Conservation (phyloP, 164 flowering plant genomes). For the Tetrastigma voinierianum region DNA sequence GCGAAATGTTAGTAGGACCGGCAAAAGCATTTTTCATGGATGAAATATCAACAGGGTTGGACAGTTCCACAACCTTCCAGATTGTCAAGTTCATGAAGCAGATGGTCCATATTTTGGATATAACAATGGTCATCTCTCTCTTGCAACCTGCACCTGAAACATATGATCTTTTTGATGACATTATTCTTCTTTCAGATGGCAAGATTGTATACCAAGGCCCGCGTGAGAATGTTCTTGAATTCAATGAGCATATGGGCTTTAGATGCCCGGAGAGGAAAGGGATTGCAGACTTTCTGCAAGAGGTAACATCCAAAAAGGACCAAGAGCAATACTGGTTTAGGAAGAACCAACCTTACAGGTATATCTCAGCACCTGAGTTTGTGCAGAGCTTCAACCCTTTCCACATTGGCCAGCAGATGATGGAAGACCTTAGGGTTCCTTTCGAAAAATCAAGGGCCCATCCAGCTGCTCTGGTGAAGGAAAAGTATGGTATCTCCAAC, state of each 20-base stretch:
- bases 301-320: too few species aligned
- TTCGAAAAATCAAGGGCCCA: constrained; percentile 42
- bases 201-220: constrained; percentile 42
- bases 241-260: too few species aligned
- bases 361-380: constrained; percentile 24
- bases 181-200: constrained; percentile 56
- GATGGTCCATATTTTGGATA: constrained; percentile 59
- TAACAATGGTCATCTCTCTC: constrained; percentile 60
- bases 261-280: too few species aligned
- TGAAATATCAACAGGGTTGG: constrained; percentile 65
- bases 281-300: too few species aligned
- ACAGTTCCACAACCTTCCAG: constrained; percentile 65
- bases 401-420: constrained; percentile 39
- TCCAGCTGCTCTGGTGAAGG: constrained; percentile 39
- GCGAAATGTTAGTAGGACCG: constrained; percentile 50
- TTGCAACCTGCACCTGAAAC: constrained; percentile 70
- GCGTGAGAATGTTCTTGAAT: too few species aligned
- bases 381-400: constrained; percentile 31
- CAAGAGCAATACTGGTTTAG: too few species aligned
- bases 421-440: constrained; percentile 34
- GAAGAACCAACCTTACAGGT: too few species aligned
- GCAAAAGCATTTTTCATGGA: constrained; percentile 68
- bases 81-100: constrained; percentile 56
- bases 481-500: too few species aligned
- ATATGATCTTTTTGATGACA: constrained; percentile 53